phyloP scores from a whole-genome alignment of 805 yeast species.

The Soucietia sequanensis region DNA sequence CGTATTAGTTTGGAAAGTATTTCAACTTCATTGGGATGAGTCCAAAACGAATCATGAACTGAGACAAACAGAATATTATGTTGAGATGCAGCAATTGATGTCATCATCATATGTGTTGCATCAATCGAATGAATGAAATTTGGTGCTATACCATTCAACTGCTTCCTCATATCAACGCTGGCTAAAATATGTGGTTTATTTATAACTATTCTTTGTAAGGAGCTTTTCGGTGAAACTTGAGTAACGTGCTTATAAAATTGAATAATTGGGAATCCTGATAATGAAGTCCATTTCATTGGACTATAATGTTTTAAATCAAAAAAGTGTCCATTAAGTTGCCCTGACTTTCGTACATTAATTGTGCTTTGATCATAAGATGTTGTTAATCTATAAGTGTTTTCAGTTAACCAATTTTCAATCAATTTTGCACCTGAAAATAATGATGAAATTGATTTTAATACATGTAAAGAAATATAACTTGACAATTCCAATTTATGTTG shows the following conservation, averaged over 20 bases:
- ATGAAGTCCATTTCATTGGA: constrained; percentile 44
- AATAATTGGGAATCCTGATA: constrained; percentile 41
- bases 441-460: constrained; percentile 24
- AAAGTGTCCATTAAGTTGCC: constrained; percentile 12
- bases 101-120: constrained; percentile 38
- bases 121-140: constrained; percentile 44
- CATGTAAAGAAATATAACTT: constrained; percentile 17
- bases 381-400: constrained; percentile 28
- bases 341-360: constrained; percentile 4
- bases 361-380: constrained; percentile 21
- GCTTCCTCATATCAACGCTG: constrained; percentile 27
- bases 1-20: constrained; percentile 25
- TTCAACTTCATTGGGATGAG: constrained; percentile 32
- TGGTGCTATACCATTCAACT: constrained; percentile 40
- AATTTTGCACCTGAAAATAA: constrained; percentile 32
- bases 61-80: constrained; percentile 29
- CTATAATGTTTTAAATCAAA: constrained; percentile 17
- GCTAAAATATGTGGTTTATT: constrained; percentile 17
- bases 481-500: constrained; percentile 6
- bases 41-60: constrained; percentile 47
- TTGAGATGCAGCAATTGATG: constrained; percentile 23
- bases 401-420: constrained; percentile 36
- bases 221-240: constrained; percentile 13
- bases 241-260: constrained; percentile 29
- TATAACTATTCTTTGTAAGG: constrained; percentile 19